A percentile compares a stretch with the other conserved stretches of the same genome.
Evolutionary conservation across 352 stramenopile species (phyloP).

Genomic region (Pythium myriotylum): DNA sequence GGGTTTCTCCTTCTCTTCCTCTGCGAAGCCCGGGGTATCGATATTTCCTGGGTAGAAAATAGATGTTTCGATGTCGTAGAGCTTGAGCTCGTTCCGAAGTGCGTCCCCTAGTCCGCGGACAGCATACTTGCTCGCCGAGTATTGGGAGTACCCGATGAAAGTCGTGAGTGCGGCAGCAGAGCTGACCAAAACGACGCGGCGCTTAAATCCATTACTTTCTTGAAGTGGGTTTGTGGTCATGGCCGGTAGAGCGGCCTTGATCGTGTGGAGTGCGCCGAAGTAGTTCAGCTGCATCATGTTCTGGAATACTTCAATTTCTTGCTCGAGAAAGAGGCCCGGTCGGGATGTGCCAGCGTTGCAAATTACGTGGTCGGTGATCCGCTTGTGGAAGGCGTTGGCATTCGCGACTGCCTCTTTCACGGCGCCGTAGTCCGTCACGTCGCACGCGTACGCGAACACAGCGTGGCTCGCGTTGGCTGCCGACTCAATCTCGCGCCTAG

Average conservation of each 20-base stretch:
- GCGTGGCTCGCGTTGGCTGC: constrained; percentile 17
- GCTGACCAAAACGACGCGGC: constrained; percentile 56
- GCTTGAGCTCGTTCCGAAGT: constrained; percentile 71
- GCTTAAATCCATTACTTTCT: constrained; percentile 18
- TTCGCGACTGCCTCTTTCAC: constrained; percentile 40
- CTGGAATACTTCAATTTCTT: constrained; percentile 47
- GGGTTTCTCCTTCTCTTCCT: constrained; percentile 1
- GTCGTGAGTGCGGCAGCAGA: constrained; percentile 47
- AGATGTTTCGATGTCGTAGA: constrained; percentile 78
- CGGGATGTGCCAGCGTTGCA: constrained; percentile 37
- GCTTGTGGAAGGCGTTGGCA: constrained; percentile 56
- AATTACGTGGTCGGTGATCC: constrained; percentile 63
- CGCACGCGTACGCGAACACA: constrained; percentile 45
- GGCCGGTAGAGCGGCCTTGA: constrained; percentile 54
- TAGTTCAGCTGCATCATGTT: constrained; percentile 61
- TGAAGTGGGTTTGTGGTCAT: constrained; percentile 42
- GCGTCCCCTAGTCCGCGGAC: constrained; percentile 90
- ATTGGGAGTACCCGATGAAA: constrained; percentile 88
- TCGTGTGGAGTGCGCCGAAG: constrained; percentile 49
- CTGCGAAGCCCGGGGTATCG: constrained; percentile 25
- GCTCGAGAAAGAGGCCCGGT: constrained; percentile 55
- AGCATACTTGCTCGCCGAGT: constrained; percentile 89
- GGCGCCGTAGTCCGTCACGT: constrained; percentile 41
- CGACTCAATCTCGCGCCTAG: constrained; percentile 36
- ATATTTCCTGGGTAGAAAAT: constrained; percentile 89